Evolutionary conservation across 306 rosid species (phyloP), one percentile per base, ranked within the genome.

Genomic region (Malus sylvestris): DNA sequence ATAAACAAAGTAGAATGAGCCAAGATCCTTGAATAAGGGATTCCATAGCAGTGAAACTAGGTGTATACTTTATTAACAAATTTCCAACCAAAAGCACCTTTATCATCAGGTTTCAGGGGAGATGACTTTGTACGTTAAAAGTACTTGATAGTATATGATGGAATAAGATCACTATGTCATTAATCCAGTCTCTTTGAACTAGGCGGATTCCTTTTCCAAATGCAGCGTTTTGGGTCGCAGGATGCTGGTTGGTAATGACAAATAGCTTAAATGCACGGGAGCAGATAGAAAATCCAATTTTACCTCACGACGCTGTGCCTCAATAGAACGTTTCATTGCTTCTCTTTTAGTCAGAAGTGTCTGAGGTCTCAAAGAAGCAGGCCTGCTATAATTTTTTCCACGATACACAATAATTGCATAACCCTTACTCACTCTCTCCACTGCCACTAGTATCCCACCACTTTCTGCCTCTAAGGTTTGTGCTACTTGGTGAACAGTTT

Each of bases 271-370:
- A 80, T 15, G 67, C 30, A 68, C 16, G 51, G 10, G 52, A 33
- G 44, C 65, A 67, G 55, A 70, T 67, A 67, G 67, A 63, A 40
- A 30, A 75, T 78, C 60, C 71, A 75, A 79, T 61, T 73, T 81
- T 83, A 94, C 98, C 98, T 94, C 73, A 42, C 60, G 85, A 22
- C 96, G 97, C 65, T 94, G 97, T 68, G 91, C 91, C 89, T 94
- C 98, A 76, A 81, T 35, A 76, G 88, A 94, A 51, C 92, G 93
- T 83, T 84, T 85, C 92, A 92, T 38, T 63, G 98, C 96, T 84
- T 81, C 84, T 64, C 75, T 86, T 86, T 89, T 94, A 79, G 75
- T 92, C 63, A 94, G 71, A 74, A 94, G 97, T 3, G 97, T 86
- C 44, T 71, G 80, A 33, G 98, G 98, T 86, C 98, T 94, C 88